Evolutionary conservation across 1,284 basidiomycete genomes (phyloP).

Genomic region (Volvariella volvacea): DNA sequence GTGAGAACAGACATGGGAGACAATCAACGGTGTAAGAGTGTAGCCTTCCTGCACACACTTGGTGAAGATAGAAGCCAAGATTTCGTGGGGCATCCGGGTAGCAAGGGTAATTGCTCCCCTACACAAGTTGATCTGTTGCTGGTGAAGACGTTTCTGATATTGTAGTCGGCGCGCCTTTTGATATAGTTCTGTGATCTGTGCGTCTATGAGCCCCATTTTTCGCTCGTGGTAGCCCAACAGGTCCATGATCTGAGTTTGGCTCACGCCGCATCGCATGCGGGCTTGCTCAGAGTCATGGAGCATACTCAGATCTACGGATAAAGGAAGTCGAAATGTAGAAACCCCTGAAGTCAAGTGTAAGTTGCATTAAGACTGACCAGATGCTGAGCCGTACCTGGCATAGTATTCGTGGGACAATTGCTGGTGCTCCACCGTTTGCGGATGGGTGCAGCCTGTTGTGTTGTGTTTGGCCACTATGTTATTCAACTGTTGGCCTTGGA

Average conservation of each 20-base stretch:
- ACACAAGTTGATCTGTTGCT: conserved; percentile 33
- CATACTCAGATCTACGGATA: neutral
- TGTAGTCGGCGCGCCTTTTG: conserved; percentile 36
- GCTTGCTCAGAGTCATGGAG: conserved; percentile 8
- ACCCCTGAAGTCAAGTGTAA: no score
- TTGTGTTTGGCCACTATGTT: conserved; percentile 1
- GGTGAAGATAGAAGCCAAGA: conserved; percentile 50
- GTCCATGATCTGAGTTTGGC: conserved; percentile 9
- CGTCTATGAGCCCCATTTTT: conserved; percentile 33
- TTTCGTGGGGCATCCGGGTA: conserved; percentile 45
- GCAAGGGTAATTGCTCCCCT: conserved; percentile 50
- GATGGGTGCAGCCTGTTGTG: no score
- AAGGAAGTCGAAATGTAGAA: no score
- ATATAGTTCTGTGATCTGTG: conserved; percentile 34
- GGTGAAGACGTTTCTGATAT: conserved; percentile 33
- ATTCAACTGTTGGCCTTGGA: conserved; percentile 7
- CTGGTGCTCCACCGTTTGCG: no score
- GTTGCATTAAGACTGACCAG: no score
- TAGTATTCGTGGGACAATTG: no score
- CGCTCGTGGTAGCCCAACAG: conserved; percentile 32
- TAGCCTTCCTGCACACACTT: conserved; percentile 43
- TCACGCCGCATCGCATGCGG: no score
- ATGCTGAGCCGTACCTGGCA: no score
- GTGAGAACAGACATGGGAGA: conserved; percentile 53
- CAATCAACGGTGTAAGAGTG: conserved; percentile 46